Evolutionary conservation across 2,329 filamentous ascomycete species (phyloP).

Genomic region (Xylariaceae sp.): DNA sequence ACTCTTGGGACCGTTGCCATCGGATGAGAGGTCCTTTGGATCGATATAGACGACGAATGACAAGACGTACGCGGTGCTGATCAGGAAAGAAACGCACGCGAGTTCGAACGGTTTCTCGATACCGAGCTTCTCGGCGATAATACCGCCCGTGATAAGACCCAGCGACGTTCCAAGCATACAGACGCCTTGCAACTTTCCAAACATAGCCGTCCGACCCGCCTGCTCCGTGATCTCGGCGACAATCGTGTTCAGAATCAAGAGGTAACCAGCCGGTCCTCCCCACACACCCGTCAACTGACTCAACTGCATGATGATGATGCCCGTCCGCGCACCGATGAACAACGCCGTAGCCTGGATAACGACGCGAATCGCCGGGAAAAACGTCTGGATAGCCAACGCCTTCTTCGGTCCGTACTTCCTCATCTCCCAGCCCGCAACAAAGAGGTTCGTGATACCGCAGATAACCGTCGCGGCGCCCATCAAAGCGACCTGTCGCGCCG

Average conservation of each 20-base stretch:
- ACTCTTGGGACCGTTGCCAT: slow-evolving; percentile 8
- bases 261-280: slow-evolving; percentile 63
- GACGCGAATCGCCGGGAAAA: slow-evolving; percentile 59
- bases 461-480: slow-evolving; percentile 60
- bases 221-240: slow-evolving; percentile 59
- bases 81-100: slow-evolving; percentile 17
- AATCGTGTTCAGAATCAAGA: slow-evolving; percentile 63
- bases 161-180: slow-evolving; percentile 23
- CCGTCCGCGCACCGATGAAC: slow-evolving; percentile 48
- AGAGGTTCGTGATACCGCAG: slow-evolving; percentile 61
- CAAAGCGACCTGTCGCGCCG: slow-evolving; percentile 55
- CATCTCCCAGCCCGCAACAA: slow-evolving; percentile 61
- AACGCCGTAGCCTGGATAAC: slow-evolving; percentile 59
- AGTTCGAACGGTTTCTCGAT: slow-evolving; percentile 25
- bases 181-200: slow-evolving; percentile 42
- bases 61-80: slow-evolving; percentile 18
- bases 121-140: slow-evolving; percentile 19
- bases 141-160: slow-evolving; percentile 22
- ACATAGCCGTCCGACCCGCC: slow-evolving; percentile 52
- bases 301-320: slow-evolving; percentile 60
- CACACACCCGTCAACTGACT: slow-evolving; percentile 64
- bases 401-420: slow-evolving; percentile 58
- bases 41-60: slow-evolving; percentile 24
- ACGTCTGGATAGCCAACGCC: slow-evolving; percentile 56
- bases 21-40: slow-evolving; percentile 18